These are phyloP conservation scores for Erucastrum elatum DNA, from an alignment of 345 rosid genomes.

Conservation along the genomic window DNA sequence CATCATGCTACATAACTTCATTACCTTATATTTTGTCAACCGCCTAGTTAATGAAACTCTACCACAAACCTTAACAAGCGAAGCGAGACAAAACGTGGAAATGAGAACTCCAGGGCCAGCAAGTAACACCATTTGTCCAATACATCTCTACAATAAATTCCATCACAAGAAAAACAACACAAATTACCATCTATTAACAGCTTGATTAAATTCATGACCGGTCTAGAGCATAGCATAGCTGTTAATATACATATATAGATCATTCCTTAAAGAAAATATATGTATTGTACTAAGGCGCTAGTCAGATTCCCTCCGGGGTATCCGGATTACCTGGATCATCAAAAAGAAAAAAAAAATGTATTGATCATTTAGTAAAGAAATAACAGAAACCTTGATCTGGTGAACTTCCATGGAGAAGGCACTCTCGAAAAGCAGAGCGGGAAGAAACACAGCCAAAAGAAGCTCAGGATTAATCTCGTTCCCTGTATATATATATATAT, in stretches of 20 bases:
- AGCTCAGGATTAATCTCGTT: conserved; percentile 78
- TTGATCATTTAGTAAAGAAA: background rate
- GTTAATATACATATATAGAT: no score
- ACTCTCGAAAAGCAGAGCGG: conserved; percentile 96
- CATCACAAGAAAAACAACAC: background rate
- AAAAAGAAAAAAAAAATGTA: no score
- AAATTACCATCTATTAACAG: background rate
- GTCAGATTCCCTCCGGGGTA: no score
- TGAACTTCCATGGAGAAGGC: conserved; percentile 93
- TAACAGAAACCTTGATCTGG: conserved; percentile 76
- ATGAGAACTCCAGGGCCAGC: conserved; percentile 96
- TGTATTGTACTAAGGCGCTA: no score
- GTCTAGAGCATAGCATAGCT: no score
- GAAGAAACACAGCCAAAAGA: conserved; percentile 90
- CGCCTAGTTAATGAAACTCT: background rate
- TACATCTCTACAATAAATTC: conserved; percentile 57
- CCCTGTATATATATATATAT: conserved; percentile 52
- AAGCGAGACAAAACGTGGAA: conserved; percentile 77
- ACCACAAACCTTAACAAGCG: conserved; percentile 67
- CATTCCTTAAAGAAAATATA: no score
- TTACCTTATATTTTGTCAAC: background rate
- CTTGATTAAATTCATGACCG: background rate
- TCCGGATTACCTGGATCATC: no score
- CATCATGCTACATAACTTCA: background rate
- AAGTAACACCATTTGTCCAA: conserved; percentile 85